Base-by-base conservation (phyloP, 108 stramenopile species). In the Skeletonema grethae region DNA sequence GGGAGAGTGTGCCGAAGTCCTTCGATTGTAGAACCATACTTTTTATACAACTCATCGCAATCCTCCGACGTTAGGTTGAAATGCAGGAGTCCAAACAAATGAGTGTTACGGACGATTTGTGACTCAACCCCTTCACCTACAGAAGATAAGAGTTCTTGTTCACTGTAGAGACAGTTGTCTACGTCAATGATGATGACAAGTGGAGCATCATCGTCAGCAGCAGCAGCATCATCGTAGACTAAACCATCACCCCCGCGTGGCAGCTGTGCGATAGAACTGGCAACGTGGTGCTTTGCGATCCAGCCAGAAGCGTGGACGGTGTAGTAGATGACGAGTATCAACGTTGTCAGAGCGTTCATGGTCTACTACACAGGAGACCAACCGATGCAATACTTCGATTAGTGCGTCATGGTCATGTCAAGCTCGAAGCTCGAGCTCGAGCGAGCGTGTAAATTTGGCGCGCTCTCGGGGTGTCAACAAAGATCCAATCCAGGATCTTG, bases 131-230 rank as follows among this genome's bases (percentile, higher is more conserved):
- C 89, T 34, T 59, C 39, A 1, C 57, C 59, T 29, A 45, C 59
- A 2, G 68, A 76, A 15, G 55, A 32, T 25, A 62, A 11, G 2
- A 73, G 46, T 43, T 73, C 74, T 63, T 39, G 22, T 72, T 93
- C 87, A 18, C 72, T 65, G 72, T 96, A 96, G 16, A 96, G 75
- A 4, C 88, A 91, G 48, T 94, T 94, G 82, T 96, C 95, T 24
- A 93, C 90, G 75, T 96, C 95, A 8, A 80, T 73, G 16, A 80
- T 34, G 45, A 80, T 67, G 29, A 80, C 80, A 25, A 70, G 41
- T 70, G 39, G 46, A 50, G 64, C 62, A 16, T 30, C 39, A 31
- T 39, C 38, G 6, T 67, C 73, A 5, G 15, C 18, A n/a, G n/a
- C n/a, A n/a, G 57, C 20, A 31, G 31, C 4, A 3, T 31, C 3